Evolutionary conservation across 768 basidiomycete genomes (phyloP).

Genomic region (Tephrocybe sp.): DNA sequence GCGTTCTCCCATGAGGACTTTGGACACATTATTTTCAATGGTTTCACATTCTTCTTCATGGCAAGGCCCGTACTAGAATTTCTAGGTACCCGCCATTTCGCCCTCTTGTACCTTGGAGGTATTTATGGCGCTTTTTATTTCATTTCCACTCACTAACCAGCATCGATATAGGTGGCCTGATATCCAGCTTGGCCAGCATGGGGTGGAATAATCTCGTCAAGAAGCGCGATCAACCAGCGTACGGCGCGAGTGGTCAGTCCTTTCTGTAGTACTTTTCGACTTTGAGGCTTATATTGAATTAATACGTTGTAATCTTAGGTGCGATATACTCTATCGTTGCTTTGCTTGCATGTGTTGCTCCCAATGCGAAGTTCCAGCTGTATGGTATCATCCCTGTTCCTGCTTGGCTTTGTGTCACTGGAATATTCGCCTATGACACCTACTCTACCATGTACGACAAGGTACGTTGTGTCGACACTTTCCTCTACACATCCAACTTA

Average conservation of each 20-base stretch:
- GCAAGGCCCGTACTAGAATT: constrained; percentile 58
- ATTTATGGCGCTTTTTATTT: too few relatives aligned
- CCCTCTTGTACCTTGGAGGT: constrained; percentile 75
- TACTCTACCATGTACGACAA: constrained; percentile 41
- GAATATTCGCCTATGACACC: constrained; percentile 61
- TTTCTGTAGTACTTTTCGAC: not conserved
- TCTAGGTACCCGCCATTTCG: constrained; percentile 65
- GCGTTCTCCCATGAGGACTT: constrained; percentile 66
- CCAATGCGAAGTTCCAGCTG: constrained; percentile 61
- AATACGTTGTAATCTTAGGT: constrained; percentile 35
- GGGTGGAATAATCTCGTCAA: constrained; percentile 44
- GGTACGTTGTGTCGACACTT: constrained; percentile 23
- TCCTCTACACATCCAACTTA: not conserved
- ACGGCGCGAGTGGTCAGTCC: constrained; percentile 72
- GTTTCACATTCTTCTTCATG: constrained; percentile 78
- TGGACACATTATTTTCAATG: constrained; percentile 71
- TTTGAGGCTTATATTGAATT: not conserved
- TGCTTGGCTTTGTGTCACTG: constrained; percentile 71
- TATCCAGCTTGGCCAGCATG: constrained; percentile 49
- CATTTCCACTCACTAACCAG: too few relatives aligned
- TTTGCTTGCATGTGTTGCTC: constrained; percentile 69
- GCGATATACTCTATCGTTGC: constrained; percentile 71
- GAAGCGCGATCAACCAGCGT: constrained; percentile 37
- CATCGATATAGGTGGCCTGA: constrained; percentile 64
- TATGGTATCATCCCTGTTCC: constrained; percentile 80